These are phyloP conservation scores for Globisporangium paroecandrum DNA, from an alignment of 352 stramenopile genomes.

Conservation along the genomic window DNA sequence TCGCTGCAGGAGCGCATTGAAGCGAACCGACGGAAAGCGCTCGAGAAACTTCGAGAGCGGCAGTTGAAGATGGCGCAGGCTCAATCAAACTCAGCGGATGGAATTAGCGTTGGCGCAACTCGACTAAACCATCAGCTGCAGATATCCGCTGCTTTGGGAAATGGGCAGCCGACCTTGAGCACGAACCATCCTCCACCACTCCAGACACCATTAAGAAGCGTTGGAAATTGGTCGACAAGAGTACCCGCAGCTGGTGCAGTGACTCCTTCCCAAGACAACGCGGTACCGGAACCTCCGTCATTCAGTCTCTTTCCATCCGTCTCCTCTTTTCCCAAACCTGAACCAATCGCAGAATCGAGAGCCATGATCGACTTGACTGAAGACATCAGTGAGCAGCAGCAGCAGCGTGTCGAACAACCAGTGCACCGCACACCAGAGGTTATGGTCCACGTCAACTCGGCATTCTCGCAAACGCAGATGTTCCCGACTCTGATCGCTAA, in stretches of 20 bases:
- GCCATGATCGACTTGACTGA: constrained; percentile 6
- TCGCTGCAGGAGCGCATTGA: constrained; percentile 55
- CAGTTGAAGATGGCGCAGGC: constrained; percentile 23
- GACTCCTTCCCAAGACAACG: constrained; percentile 9
- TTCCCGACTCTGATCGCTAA: constrained; percentile 26
- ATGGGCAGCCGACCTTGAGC: neutral
- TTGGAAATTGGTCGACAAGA: neutral
- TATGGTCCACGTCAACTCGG: constrained; percentile 29
- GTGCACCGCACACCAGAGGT: constrained; percentile 1
- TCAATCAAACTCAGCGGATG: neutral
- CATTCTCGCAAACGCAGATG: constrained; percentile 24
- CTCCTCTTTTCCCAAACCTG: neutral
- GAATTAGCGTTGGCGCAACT: neutral
- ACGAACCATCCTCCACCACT: neutral
- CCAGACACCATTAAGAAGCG: neutral
- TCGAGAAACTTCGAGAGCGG: constrained; percentile 53
- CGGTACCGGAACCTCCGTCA: constrained; percentile 17
- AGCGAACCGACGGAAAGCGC: constrained; percentile 55
- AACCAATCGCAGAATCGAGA: neutral
- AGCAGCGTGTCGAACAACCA: neutral
- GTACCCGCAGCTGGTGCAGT: neutral
- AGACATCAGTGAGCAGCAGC: neutral
- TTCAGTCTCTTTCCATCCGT: constrained; percentile 21
- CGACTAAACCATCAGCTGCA: constrained; percentile 1
- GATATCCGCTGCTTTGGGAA: neutral